Evolutionary conservation across 2,329 filamentous ascomycete genomes (phyloP), one percentile per base, ranked within the genome.

Genomic region (Scytalidium sp.): DNA sequence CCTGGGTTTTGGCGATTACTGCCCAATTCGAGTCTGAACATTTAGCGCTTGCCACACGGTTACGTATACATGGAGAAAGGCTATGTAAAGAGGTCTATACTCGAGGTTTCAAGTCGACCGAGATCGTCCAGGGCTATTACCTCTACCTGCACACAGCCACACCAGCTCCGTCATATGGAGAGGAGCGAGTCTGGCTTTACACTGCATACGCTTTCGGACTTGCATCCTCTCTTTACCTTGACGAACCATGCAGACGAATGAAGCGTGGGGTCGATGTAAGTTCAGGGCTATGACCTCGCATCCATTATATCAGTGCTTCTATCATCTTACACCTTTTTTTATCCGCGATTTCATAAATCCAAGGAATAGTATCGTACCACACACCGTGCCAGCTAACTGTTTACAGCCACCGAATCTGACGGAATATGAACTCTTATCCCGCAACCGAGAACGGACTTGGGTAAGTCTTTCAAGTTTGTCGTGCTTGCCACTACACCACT

Each of bases 91-190:
- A 65, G 32, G 61, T 65, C 3, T 59, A 66, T 47, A 59, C 58
- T 1, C 57, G 46, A 27, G 63, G 63, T 5, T 60, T 53, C 20
- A 64, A 66, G 29, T 64, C 62, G 3, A 62, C 64, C 1, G 63
- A 66, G 22, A 63, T 66, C 19, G 60, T 61, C 0, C 62, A 66
- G 44, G 63, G 63, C 8, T 65, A 65, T 27, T 66, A 66, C 47
- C 13, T 36, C 5, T 36, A 10, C 17, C 32, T 36, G 15, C 32
- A 15, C 5, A 15, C 32, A 15, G 59, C 60, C 2, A 63, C 58
- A 2, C 63, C 62, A 3, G 61, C 62, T 0, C 56, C 56, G n/a
- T 54, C 55, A 4, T 19, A 62, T 23, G 49, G 57, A 1, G 59
- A 66, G 29, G 63, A 65, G 20, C 56, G 62, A 2, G 59, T 59